Evolutionary conservation across 2,329 filamentous ascomycete genomes (phyloP).

Genomic region (Clarireedia hainanense): DNA sequence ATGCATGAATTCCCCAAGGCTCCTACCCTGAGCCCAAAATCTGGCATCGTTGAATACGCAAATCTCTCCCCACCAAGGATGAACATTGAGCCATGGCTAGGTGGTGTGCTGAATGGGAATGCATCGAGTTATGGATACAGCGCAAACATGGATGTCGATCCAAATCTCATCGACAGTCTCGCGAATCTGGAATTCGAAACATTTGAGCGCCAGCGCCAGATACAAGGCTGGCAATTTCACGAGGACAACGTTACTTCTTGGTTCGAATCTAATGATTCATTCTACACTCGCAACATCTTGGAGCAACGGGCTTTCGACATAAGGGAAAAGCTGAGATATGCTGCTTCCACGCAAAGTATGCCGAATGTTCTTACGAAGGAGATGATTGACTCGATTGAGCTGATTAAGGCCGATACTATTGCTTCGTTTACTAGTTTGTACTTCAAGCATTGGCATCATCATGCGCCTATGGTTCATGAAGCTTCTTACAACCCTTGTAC

Average conservation of each 20-base stretch:
- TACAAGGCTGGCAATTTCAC: constrained; percentile 21
- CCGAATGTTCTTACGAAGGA: constrained; percentile 20
- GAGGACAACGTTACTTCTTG: constrained; percentile 19
- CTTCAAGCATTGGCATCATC: constrained; percentile 29
- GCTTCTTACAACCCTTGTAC: constrained; percentile 25
- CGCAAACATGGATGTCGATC: constrained; percentile 14
- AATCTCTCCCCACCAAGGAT: constrained; percentile 9
- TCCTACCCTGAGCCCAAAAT: constrained; percentile 17
- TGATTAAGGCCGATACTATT: constrained; percentile 22
- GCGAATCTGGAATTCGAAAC: constrained; percentile 22
- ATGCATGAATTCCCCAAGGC: constrained; percentile 25
- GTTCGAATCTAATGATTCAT: constrained; percentile 14
- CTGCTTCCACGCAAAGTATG: constrained; percentile 14
- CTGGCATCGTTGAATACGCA: constrained; percentile 8
- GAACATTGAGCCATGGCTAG: constrained; percentile 8
- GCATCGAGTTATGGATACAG: constrained; percentile 2
- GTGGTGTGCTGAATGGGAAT: background rate
- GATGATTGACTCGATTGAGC: constrained; percentile 22
- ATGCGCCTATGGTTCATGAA: constrained; percentile 28
- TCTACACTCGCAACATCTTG: constrained; percentile 17
- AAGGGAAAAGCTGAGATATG: constrained; percentile 24
- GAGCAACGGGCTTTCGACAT: constrained; percentile 25
- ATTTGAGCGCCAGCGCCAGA: constrained; percentile 22
- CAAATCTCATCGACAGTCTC: constrained; percentile 19
- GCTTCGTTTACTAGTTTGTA: constrained; percentile 24